A percentile compares a stretch with the other conserved stretches of the same genome.
phyloP scores from a whole-genome alignment of 805 yeast species.

The Ogataea polymorpha region DNA sequence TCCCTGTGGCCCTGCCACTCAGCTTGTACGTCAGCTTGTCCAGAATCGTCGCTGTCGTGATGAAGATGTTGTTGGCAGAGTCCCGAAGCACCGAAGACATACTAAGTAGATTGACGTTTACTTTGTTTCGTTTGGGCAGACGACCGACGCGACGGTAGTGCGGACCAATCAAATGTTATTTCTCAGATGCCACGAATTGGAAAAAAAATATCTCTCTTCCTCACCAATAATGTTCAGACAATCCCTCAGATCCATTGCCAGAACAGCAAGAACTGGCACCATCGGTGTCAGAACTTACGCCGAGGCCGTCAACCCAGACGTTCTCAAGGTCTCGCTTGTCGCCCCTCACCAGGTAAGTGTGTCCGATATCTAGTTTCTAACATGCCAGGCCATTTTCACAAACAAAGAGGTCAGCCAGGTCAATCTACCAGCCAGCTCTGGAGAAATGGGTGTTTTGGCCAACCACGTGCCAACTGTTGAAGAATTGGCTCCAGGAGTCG shows the following conservation, averaged over 20 bases:
- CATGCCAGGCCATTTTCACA: constrained; percentile 27
- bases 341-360: constrained; percentile 68
- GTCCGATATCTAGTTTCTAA: constrained; percentile 3
- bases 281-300: constrained; percentile 82
- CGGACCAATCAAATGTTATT: constrained; percentile 7
- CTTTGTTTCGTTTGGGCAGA: neutral
- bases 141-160: constrained; percentile 19
- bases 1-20: constrained; percentile 24
- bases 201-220: constrained; percentile 6
- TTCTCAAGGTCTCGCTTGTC: constrained; percentile 83
- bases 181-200: constrained; percentile 8
- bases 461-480: constrained; percentile 97
- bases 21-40: constrained; percentile 30
- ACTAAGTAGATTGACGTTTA: neutral
- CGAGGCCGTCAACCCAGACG: constrained; percentile 61
- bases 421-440: constrained; percentile 92
- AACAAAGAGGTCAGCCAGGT: constrained; percentile 59
- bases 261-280: constrained; percentile 57
- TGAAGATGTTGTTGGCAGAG: constrained; percentile 32
- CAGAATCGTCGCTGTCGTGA: constrained; percentile 32
- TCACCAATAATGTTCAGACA: constrained; percentile 54
- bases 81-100: constrained; percentile 30
- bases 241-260: constrained; percentile 57
- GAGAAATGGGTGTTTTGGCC: constrained; percentile 95
- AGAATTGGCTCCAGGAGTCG: constrained; percentile 93